Conservation (phyloP, 2,329 filamentous ascomycete genomes). For the Trichoderma breve region DNA sequence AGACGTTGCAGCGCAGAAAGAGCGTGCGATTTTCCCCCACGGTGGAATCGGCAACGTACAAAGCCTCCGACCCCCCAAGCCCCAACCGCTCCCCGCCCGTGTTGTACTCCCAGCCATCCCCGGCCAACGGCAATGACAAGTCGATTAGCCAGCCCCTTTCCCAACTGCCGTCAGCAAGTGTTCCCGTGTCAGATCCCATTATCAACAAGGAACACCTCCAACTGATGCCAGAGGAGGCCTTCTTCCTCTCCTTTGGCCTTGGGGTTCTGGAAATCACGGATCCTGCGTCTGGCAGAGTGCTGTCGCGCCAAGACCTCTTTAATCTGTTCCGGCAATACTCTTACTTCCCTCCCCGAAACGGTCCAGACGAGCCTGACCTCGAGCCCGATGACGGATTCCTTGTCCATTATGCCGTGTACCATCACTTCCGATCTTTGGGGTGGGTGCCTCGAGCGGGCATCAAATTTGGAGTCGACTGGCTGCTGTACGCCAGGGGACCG, state of each 20-base stretch:
- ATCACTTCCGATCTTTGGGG: conserved; percentile 91
- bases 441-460: conserved; percentile 92
- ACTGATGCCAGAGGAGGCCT: conserved; percentile 83
- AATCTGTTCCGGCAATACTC: conserved; percentile 66
- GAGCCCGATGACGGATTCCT: conserved; percentile 81
- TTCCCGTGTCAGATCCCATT: conserved; percentile 27
- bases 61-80: conserved; percentile 51
- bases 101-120: conserved; percentile 25
- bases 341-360: conserved; percentile 59
- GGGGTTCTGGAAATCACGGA: conserved; percentile 67
- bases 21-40: conserved; percentile 69
- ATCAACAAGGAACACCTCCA: conserved; percentile 79
- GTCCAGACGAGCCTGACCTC: conserved; percentile 41
- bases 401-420: conserved; percentile 83
- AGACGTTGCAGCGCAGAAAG: conserved; percentile 49
- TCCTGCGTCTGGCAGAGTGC: conserved; percentile 41
- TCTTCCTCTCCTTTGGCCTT: conserved; percentile 81
- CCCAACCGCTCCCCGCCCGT: conserved; percentile 34
- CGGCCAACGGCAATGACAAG: conserved; percentile 24
- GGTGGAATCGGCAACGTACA: conserved; percentile 63
- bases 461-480: conserved; percentile 92
- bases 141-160: conserved; percentile 13
- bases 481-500: conserved; percentile 90
- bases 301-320: conserved; percentile 60
- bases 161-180: background rate